These are phyloP conservation scores for Spergularia azorica DNA, from an alignment of 179 eudicot genomes.

Conservation along the genomic window DNA sequence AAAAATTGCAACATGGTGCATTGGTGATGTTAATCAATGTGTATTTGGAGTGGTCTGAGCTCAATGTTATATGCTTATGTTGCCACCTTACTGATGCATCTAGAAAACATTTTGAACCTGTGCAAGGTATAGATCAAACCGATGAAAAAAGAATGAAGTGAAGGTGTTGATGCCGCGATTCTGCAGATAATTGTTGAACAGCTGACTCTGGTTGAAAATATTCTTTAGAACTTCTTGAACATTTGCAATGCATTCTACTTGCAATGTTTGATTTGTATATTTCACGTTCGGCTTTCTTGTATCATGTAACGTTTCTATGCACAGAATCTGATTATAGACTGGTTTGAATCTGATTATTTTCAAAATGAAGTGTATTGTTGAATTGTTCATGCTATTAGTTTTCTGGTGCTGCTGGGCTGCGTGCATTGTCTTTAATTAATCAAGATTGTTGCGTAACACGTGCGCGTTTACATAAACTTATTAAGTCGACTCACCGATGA, in stretches of 20 bases:
- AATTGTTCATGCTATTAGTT: neutral
- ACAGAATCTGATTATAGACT: neutral
- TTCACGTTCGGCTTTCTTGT: neutral
- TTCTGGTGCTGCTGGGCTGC: neutral
- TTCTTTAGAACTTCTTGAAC: neutral
- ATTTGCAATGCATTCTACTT: neutral
- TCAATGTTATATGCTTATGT: neutral
- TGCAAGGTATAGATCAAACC: slow-evolving; percentile 35
- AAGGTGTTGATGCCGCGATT: neutral
- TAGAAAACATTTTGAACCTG: slow-evolving; percentile 2
- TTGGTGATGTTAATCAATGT: neutral
- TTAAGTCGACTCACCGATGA: too few species aligned
- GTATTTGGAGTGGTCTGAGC: neutral
- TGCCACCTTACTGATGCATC: slow-evolving; percentile 1
- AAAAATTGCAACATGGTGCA: too few species aligned
- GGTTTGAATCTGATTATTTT: neutral
- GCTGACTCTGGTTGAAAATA: neutral
- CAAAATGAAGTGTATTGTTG: neutral
- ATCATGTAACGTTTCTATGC: neutral
- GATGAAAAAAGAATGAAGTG: slow-evolving; percentile 22
- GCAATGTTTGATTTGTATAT: too few species aligned
- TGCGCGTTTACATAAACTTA: too few species aligned
- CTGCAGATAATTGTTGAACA: neutral
- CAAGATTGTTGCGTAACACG: too few species aligned
- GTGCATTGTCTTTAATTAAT: too few species aligned